phyloP scores from a whole-genome alignment of 495 filamentous ascomycete species.

The Trichoderma reesei region DNA sequence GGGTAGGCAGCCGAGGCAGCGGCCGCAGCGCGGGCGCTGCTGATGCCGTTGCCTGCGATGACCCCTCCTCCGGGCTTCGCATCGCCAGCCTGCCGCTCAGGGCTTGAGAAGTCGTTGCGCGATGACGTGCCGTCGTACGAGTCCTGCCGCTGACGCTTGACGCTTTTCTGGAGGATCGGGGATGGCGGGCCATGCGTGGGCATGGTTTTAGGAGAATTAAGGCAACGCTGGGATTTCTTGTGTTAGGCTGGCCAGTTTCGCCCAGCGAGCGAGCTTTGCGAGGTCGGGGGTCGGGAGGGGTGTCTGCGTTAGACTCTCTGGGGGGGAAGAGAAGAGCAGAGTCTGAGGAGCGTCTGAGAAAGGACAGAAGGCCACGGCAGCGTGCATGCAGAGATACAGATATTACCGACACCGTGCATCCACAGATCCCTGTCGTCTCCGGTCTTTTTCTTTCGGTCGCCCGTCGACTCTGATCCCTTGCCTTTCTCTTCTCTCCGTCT shows the following conservation, averaged over 20 bases:
- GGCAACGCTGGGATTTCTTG: not conserved
- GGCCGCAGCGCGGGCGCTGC: not conserved
- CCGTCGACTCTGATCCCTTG: not conserved
- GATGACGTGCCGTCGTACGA: slow-evolving; percentile 28
- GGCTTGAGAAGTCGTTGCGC: slow-evolving; percentile 2
- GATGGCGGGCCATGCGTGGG: slow-evolving; percentile 33
- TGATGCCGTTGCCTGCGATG: not conserved
- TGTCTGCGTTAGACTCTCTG: not conserved
- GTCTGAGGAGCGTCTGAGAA: not conserved
- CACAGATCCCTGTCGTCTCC: not conserved
- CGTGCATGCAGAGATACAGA: not conserved
- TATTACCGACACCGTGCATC: not conserved
- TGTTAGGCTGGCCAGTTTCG: not conserved
- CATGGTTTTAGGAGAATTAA: slow-evolving; percentile 22
- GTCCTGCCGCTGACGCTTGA: slow-evolving; percentile 42
- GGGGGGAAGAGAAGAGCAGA: not conserved
- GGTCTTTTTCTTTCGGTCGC: not conserved
- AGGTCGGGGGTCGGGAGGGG: not conserved
- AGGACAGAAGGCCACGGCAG: not conserved
- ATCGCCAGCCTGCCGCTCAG: not conserved
- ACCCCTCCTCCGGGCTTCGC: not conserved
- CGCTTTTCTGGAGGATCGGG: slow-evolving; percentile 29
- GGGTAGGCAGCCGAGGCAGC: not conserved
- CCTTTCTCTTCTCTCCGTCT: not conserved
- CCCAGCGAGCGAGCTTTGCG: not conserved